phyloP scores from a whole-genome alignment of 1,139 yeast genomes.

The Hyphopichia khmerensis region DNA sequence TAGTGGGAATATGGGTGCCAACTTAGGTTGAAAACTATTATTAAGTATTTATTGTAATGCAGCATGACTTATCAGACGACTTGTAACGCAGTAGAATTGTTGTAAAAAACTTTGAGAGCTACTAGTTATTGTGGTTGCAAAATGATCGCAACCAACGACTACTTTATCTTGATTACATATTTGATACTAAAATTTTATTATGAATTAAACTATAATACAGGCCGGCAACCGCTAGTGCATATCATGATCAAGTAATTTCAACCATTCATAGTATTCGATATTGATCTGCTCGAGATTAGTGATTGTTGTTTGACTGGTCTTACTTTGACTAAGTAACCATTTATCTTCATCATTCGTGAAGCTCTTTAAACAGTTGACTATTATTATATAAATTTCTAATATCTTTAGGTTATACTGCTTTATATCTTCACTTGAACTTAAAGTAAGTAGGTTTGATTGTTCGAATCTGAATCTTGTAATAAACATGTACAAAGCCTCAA shows the following conservation, averaged over 20 bases:
- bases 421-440: constrained; percentile 19
- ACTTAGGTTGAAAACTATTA: too few relatives aligned
- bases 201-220: too few relatives aligned
- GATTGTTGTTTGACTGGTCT: constrained; percentile 18
- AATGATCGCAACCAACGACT: too few relatives aligned
- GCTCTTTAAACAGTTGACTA: constrained; percentile 48
- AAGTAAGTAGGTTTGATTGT: constrained; percentile 12
- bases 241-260: constrained; percentile 29
- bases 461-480: constrained; percentile 39
- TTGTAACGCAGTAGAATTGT: too few relatives aligned
- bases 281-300: constrained; percentile 31
- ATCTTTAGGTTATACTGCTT: constrained; percentile 39
- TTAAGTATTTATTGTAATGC: too few relatives aligned
- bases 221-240: constrained; percentile 7
- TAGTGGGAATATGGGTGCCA: constrained; percentile 80
- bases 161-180: too few relatives aligned
- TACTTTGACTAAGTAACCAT: constrained; percentile 47
- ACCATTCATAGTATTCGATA: constrained; percentile 36
- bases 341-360: constrained; percentile 48
- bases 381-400: constrained; percentile 46
- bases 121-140: too few relatives aligned
- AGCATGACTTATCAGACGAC: too few relatives aligned
- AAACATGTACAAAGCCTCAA: constrained; percentile 56
- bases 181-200: too few relatives aligned
- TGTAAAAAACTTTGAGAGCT: too few relatives aligned